Conservation (phyloP, 2,329 filamentous ascomycete species). For the Monosporascus sp. region DNA sequence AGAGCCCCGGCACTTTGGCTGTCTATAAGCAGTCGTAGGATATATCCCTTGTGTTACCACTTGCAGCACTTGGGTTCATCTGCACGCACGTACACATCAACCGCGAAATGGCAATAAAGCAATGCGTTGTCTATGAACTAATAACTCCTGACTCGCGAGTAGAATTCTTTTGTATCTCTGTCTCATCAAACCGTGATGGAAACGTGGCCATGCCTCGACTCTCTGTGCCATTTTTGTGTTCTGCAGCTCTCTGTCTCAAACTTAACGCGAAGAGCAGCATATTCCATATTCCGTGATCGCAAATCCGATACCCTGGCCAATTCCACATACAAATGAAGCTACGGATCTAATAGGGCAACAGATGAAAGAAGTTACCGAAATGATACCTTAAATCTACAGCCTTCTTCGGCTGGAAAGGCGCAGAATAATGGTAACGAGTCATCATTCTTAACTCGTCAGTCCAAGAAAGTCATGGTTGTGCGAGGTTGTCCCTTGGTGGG, state of each 20-base stretch:
- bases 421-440: background rate
- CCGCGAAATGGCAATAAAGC: background rate
- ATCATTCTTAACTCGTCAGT: background rate
- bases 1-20: too few species aligned
- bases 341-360: slow-evolving; percentile 26
- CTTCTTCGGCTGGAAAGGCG: background rate
- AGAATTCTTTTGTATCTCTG: background rate
- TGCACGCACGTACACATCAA: background rate
- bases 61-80: too few species aligned
- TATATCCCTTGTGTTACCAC: too few species aligned
- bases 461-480: background rate
- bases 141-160: background rate
- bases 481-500: background rate
- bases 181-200: background rate
- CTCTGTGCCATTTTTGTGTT: background rate
- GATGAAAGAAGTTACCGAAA: slow-evolving; percentile 20
- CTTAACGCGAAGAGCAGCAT: slow-evolving; percentile 5
- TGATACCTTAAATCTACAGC: slow-evolving; percentile 9
- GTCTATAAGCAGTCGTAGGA: too few species aligned
- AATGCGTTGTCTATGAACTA: background rate
- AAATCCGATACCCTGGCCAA: slow-evolving; percentile 19
- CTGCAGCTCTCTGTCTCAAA: background rate
- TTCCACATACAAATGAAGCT: slow-evolving; percentile 26
- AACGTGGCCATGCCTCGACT: background rate
- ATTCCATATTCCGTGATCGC: slow-evolving; percentile 6